Conservation (phyloP, 352 stramenopile species). For the Phytophthora rubi region DNA sequence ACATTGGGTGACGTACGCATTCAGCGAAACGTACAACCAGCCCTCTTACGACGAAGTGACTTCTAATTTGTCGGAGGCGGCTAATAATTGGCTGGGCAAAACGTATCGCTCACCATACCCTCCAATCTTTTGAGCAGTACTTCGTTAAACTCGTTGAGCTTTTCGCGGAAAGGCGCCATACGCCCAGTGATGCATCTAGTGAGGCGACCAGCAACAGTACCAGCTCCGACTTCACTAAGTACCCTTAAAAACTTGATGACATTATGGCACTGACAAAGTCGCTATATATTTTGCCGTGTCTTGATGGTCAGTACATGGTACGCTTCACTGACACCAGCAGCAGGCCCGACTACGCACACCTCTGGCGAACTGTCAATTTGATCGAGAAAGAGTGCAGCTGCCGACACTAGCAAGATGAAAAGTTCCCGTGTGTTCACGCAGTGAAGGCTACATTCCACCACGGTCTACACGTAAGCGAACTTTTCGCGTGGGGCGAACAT, state of each 20-base stretch:
- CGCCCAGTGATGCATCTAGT: too few species aligned
- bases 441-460: conserved; percentile 15
- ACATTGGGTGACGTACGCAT: conserved; percentile 5
- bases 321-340: conserved; percentile 11
- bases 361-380: conserved; percentile 14
- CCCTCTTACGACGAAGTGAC: conserved; percentile 17
- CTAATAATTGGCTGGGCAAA: conserved; percentile 14
- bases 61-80: conserved; percentile 1
- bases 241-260: neutral
- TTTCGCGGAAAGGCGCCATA: neutral
- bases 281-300: neutral
- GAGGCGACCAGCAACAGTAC: too few species aligned
- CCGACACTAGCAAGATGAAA: conserved; percentile 4
- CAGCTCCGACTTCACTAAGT: too few species aligned
- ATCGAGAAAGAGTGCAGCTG: conserved; percentile 13
- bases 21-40: conserved; percentile 6
- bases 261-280: neutral
- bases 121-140: conserved; percentile 13
- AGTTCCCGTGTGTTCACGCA: conserved; percentile 12
- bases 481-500: conserved; percentile 3
- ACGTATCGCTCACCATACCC: neutral
- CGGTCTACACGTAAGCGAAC: conserved; percentile 7
- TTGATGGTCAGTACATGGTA: conserved; percentile 2
- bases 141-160: conserved; percentile 1
- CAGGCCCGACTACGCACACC: neutral